Conservation (phyloP, 495 filamentous ascomycete species). For the Talaromyces adpressus region DNA sequence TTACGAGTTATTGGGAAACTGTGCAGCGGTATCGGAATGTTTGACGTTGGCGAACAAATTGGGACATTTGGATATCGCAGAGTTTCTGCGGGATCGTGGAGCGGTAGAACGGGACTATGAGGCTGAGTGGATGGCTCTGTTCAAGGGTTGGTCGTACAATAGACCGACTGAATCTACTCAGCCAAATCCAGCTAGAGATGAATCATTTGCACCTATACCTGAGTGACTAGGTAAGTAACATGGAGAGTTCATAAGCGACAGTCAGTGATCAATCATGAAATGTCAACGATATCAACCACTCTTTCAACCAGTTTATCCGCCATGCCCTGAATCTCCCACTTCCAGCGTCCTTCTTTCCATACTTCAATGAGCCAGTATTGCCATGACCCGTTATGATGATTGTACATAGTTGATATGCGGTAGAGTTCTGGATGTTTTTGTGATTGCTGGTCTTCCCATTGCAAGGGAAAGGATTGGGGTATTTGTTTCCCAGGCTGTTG, state of each 20-base stretch:
- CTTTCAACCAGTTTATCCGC: conserved; percentile 41
- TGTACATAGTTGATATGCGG: conserved; percentile 1
- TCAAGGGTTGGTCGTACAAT: neutral
- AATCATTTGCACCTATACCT: neutral
- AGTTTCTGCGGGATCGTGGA: neutral
- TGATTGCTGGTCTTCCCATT: neutral
- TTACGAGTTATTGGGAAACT: no score
- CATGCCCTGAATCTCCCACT: conserved; percentile 32
- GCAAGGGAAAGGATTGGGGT: neutral
- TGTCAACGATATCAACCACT: conserved; percentile 31
- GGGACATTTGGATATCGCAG: no score
- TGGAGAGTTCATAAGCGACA: neutral
- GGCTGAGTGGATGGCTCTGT: neutral
- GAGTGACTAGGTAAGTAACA: no score
- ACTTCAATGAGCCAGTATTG: conserved; percentile 32
- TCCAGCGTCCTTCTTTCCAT: conserved; percentile 35
- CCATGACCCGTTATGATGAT: conserved; percentile 12
- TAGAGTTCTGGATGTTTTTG: neutral
- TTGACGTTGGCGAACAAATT: no score
- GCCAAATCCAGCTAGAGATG: neutral
- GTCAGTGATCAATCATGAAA: neutral
- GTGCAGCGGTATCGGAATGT: no score
- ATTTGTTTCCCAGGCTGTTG: neutral
- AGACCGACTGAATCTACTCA: neutral
- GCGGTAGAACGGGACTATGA: neutral